phyloP scores from a whole-genome alignment of 2,329 filamentous ascomycete species.

The Fusarium hostae region DNA sequence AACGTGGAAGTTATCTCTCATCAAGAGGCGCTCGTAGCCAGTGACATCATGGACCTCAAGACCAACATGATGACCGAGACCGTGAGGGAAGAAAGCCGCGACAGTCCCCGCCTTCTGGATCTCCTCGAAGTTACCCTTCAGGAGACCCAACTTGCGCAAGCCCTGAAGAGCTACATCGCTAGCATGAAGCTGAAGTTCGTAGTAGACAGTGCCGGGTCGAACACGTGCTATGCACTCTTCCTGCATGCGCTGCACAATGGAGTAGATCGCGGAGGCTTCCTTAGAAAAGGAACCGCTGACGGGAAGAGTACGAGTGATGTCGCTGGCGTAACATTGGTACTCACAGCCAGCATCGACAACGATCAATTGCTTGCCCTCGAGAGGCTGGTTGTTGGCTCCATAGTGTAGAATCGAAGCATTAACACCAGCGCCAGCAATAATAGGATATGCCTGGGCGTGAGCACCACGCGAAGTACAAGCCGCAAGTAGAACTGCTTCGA shows the following conservation, averaged over 20 bases:
- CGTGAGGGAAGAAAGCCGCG: slow-evolving; percentile 73
- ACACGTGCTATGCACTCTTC: slow-evolving; percentile 75
- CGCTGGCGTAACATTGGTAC: slow-evolving; percentile 85
- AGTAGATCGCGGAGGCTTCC: slow-evolving; percentile 79
- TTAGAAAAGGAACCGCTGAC: slow-evolving; percentile 74
- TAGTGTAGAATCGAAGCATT: slow-evolving; percentile 92
- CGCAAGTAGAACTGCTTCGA: slow-evolving; percentile 81
- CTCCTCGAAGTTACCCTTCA: slow-evolving; percentile 71
- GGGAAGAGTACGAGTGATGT: slow-evolving; percentile 90
- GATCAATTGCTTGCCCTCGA: slow-evolving; percentile 77
- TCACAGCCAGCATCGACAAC: slow-evolving; percentile 91
- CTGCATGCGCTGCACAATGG: slow-evolving; percentile 85
- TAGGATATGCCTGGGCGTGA: slow-evolving; percentile 82
- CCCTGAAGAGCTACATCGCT: slow-evolving; percentile 78
- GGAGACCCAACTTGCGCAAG: slow-evolving; percentile 76
- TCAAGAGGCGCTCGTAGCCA: slow-evolving; percentile 52
- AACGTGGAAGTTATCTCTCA: slow-evolving; percentile 44
- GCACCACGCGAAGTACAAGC: slow-evolving; percentile 79
- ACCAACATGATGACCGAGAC: slow-evolving; percentile 72
- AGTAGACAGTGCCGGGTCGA: slow-evolving; percentile 75
- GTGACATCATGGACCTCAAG: slow-evolving; percentile 72
- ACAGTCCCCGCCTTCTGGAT: slow-evolving; percentile 64
- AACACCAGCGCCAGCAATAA: slow-evolving; percentile 87
- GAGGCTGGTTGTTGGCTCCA: slow-evolving; percentile 77
- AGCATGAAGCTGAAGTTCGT: slow-evolving; percentile 78